These are phyloP conservation scores for Pyracantha coccinea DNA, from an alignment of 331 rosid genomes.

Conservation along the genomic window DNA sequence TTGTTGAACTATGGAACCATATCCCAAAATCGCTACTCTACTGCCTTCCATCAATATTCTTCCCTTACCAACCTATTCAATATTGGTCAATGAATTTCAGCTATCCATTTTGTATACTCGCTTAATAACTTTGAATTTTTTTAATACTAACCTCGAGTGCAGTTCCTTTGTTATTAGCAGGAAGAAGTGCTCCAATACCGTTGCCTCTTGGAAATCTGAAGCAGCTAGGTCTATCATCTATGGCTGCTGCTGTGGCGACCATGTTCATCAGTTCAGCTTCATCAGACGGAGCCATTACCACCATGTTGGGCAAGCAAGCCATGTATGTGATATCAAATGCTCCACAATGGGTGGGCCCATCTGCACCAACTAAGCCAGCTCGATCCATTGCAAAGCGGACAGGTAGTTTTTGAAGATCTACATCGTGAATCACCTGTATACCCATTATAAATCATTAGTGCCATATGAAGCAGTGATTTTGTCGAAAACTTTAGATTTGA, in stretches of 20 bases:
- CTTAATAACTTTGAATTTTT: background rate
- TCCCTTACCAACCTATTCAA: conserved; percentile 72
- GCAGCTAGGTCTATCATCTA: conserved; percentile 93
- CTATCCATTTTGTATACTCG: background rate
- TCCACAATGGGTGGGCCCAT: conserved; percentile 95
- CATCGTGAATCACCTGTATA: conserved; percentile 74
- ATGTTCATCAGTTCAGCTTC: conserved; percentile 91
- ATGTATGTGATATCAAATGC: conserved; percentile 85
- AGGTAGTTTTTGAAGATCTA: conserved; percentile 85
- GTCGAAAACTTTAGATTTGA: background rate
- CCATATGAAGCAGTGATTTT: background rate
- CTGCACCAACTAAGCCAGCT: conserved; percentile 94
- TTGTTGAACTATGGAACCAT: conserved; percentile 67
- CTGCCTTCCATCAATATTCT: conserved; percentile 59
- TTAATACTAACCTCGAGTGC: conserved; percentile 63
- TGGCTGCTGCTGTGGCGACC: conserved; percentile 83
- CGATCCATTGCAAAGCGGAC: conserved; percentile 86
- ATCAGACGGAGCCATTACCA: conserved; percentile 95
- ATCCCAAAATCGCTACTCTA: conserved; percentile 70
- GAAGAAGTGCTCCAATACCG: conserved; percentile 59
- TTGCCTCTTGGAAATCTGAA: conserved; percentile 89
- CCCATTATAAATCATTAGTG: background rate
- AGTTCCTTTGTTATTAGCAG: conserved; percentile 56
- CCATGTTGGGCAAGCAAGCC: conserved; percentile 97
- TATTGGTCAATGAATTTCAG: background rate